These are phyloP conservation scores for Monosporascus sp. DNA, from an alignment of 2,329 filamentous ascomycete species.

Conservation along the genomic window DNA sequence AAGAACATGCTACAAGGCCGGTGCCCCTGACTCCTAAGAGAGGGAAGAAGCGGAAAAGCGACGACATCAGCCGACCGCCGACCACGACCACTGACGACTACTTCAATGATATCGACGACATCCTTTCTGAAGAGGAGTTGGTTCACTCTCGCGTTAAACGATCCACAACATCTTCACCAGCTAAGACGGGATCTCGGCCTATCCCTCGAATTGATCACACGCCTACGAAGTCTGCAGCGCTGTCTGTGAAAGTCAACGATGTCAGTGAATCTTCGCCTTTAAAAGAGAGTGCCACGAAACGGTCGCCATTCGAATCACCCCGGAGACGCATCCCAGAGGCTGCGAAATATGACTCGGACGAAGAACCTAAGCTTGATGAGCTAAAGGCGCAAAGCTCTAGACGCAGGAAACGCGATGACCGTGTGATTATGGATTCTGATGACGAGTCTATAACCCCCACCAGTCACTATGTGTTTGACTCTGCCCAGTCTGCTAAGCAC, in stretches of 20 bases:
- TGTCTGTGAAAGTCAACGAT: slow-evolving; percentile 4
- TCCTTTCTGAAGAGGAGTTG: slow-evolving; percentile 27
- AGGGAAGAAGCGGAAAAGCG: slow-evolving; percentile 49
- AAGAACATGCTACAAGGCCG: slow-evolving; percentile 35
- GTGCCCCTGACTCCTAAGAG: slow-evolving; percentile 31
- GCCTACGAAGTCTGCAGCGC: slow-evolving; percentile 10
- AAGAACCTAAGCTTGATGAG: slow-evolving; percentile 13
- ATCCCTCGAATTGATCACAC: slow-evolving; percentile 16
- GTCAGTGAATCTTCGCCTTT: slow-evolving; percentile 6
- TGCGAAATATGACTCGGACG: slow-evolving; percentile 10
- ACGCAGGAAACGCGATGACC: slow-evolving; percentile 24
- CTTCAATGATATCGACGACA: slow-evolving; percentile 51
- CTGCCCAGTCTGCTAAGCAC: slow-evolving; percentile 15
- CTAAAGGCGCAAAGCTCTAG: slow-evolving; percentile 14
- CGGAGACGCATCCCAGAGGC: slow-evolving; percentile 9
- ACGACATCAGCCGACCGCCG: slow-evolving; percentile 35
- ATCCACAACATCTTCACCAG: slow-evolving; percentile 32
- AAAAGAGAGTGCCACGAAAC: slow-evolving; percentile 10
- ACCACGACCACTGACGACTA: slow-evolving; percentile 32
- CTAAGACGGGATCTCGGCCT: slow-evolving; percentile 16
- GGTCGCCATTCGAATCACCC: slow-evolving; percentile 20
- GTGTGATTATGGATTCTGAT: slow-evolving; percentile 52
- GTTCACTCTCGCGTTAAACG: slow-evolving; percentile 28
- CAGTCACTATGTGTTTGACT: slow-evolving; percentile 28
- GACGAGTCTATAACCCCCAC: slow-evolving; percentile 47